These are phyloP conservation scores for Trichoderma afroharzianum DNA, from an alignment of 2,329 filamentous ascomycete species.

Conservation along the genomic window DNA sequence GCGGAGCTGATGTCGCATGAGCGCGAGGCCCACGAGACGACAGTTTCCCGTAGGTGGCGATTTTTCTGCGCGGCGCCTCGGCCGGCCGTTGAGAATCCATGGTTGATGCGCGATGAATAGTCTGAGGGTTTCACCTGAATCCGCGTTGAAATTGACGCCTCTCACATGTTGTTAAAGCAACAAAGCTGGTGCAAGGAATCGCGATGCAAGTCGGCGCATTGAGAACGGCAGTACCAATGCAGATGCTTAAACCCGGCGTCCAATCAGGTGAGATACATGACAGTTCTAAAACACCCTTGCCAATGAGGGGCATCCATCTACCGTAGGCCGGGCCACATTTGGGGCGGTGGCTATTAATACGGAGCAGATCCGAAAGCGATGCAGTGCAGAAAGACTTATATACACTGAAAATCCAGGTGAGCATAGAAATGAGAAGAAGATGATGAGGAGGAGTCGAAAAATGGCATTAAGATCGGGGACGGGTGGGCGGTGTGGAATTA, in stretches of 20 bases:
- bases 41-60: slow-evolving; percentile 8
- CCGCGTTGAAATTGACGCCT: neutral
- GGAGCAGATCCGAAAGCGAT: neutral
- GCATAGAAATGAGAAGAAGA: neutral
- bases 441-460: neutral
- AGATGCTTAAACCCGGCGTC: slow-evolving; percentile 4
- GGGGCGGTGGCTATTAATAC: neutral
- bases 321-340: neutral
- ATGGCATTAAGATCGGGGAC: neutral
- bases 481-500: neutral
- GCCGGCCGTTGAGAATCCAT: neutral
- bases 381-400: neutral
- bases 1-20: neutral
- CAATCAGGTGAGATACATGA: slow-evolving; percentile 15
- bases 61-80: neutral
- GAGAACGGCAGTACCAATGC: neutral
- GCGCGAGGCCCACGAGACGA: neutral
- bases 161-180: slow-evolving; percentile 1
- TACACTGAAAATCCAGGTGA: neutral
- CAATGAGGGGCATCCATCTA: neutral
- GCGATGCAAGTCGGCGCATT: slow-evolving; percentile 5
- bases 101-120: neutral
- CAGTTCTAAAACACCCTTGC: slow-evolving; percentile 11
- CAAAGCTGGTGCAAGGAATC: neutral
- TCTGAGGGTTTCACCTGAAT: neutral